Evolutionary conservation across 306 rosid species (phyloP).

Genomic region (Senna tora): DNA sequence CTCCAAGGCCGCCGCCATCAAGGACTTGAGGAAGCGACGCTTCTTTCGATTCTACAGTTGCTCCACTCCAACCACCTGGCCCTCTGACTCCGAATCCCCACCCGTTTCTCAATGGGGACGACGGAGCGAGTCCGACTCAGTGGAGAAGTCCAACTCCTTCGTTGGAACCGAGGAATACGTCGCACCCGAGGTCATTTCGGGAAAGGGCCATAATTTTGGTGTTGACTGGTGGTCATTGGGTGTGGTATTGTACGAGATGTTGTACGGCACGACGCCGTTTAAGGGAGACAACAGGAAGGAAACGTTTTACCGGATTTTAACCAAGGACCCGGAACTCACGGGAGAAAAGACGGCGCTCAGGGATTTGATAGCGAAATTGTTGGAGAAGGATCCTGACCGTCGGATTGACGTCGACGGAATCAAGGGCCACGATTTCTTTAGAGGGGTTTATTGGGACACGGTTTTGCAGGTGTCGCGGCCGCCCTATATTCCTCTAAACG

Average conservation of each 20-base stretch:
- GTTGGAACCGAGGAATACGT: constrained; percentile 98
- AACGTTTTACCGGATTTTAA: constrained; percentile 64
- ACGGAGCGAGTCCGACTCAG: constrained; percentile 46
- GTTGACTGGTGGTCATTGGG: constrained; percentile 99
- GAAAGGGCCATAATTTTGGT: constrained; percentile 71
- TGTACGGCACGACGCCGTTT: constrained; percentile 81
- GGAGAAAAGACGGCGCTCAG: constrained; percentile 63
- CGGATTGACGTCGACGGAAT: constrained; percentile 65
- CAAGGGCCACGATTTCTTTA: constrained; percentile 73
- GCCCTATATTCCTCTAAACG: constrained; percentile 66
- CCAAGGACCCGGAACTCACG: constrained; percentile 45
- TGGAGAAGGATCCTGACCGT: constrained; percentile 64
- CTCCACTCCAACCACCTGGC: constrained; percentile 43
- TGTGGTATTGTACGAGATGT: constrained; percentile 70
- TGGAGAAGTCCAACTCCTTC: constrained; percentile 83
- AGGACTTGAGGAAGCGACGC: constrained; percentile 27
- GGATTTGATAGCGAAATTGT: constrained; percentile 59
- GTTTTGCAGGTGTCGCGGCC: constrained; percentile 63
- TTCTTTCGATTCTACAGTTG: constrained; percentile 40
- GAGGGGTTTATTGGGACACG: constrained; percentile 59
- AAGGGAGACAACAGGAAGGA: constrained; percentile 68
- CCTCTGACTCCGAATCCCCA: constrained; percentile 30
- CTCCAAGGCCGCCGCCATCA: not conserved
- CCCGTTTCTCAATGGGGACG: not conserved
- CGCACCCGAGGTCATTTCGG: constrained; percentile 80